Base-by-base conservation (phyloP, 1,139 yeast species). In the Suhomyces bribrorum region DNA sequence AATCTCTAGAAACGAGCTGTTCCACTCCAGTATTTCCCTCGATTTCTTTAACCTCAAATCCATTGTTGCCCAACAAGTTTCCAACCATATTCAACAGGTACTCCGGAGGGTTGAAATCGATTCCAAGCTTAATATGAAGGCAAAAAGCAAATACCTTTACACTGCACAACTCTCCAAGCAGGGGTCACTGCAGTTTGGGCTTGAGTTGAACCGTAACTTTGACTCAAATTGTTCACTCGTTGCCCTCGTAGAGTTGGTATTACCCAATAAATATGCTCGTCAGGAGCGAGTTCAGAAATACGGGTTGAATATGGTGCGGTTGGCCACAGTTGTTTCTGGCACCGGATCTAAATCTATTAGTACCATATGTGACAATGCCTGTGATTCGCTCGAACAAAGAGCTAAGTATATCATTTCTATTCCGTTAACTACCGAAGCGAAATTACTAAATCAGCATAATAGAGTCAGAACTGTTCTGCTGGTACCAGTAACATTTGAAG, bases 81-180 rank as follows among this genome's bases (percentile, higher is more conserved):
- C 44, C 16, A 32, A 22, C 1, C 67, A 62, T 44, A 32, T 58
- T 3, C 18, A 24, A 3, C 47, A 35, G n/a, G 63, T 63, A 4
- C 39, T 64, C 14, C 29, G 46, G 1, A 37, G 66, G 27, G 26
- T 61, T 6, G 42, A 48, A 7, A 51, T 64, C 0, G 49, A 54
- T 7, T 36, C 48, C 5, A 53, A 53, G 7, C 43, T 60, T 9
- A 48, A 41, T 2, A 44, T 62, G 20, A 52, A 52, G 17, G 68
- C 69, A 1, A 44, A 47, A 13, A 66, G 71, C 40, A 66, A 65
- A 43, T 64, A 66, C 45, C 55, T 62, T 31, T 36, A 47, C 24
- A 33, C 42, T 18, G 43, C 31, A 50, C 3, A 34, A 36, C 7
- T 36, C 23, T 7, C 29, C 27, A 5, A 40, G 39, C 9, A 14